A percentile compares a stretch with the other conserved stretches of the same genome.
phyloP scores from a whole-genome alignment of 1,284 basidiomycete species.

The Crepidotus sp. region DNA sequence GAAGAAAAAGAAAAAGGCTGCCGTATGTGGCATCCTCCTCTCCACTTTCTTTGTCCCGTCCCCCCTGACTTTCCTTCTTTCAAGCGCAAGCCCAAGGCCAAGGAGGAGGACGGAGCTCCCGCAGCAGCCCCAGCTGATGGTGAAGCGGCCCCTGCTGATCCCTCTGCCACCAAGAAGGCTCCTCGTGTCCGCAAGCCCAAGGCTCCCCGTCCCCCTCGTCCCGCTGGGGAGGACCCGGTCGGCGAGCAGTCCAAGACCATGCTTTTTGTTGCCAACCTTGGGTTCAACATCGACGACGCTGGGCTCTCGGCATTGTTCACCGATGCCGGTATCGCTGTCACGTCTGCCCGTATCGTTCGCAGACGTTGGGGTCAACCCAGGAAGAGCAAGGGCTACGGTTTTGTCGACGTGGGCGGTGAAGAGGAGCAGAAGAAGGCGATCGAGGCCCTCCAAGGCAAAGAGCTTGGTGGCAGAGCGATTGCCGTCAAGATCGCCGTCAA shows the following conservation, averaged over 20 bases:
- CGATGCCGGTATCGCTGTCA: slow-evolving; percentile 71
- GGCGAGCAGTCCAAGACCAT: slow-evolving; percentile 79
- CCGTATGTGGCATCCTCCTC: slow-evolving; percentile 49
- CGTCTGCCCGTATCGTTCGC: slow-evolving; percentile 80
- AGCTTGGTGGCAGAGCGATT: slow-evolving; percentile 70
- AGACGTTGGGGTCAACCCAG: slow-evolving; percentile 72
- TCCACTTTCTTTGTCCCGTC: slow-evolving; percentile 13
- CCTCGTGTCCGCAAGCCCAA: slow-evolving; percentile 55
- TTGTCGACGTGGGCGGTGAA: slow-evolving; percentile 82
- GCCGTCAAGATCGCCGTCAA: slow-evolving; percentile 88
- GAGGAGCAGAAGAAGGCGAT: slow-evolving; percentile 83
- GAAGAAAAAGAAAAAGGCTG: slow-evolving; percentile 70
- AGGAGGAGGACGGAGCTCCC: slow-evolving; percentile 29
- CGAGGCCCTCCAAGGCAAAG: slow-evolving; percentile 70
- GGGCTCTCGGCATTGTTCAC: slow-evolving; percentile 72
- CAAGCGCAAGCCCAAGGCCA: slow-evolving; percentile 43
- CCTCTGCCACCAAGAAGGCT: slow-evolving; percentile 36
- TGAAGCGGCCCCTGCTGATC: slow-evolving; percentile 29
- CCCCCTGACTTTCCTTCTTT: slow-evolving; percentile 16
- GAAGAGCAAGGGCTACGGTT: slow-evolving; percentile 89
- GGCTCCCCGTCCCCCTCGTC: slow-evolving; percentile 48
- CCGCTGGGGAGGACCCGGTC: slow-evolving; percentile 65
- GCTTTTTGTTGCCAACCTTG: slow-evolving; percentile 92
- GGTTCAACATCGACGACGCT: slow-evolving; percentile 82
- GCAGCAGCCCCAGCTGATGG: slow-evolving; percentile 29